Evolutionary conservation across 169 alveolate genomes (phyloP).

Genomic region (Eimeria necatrix): DNA sequence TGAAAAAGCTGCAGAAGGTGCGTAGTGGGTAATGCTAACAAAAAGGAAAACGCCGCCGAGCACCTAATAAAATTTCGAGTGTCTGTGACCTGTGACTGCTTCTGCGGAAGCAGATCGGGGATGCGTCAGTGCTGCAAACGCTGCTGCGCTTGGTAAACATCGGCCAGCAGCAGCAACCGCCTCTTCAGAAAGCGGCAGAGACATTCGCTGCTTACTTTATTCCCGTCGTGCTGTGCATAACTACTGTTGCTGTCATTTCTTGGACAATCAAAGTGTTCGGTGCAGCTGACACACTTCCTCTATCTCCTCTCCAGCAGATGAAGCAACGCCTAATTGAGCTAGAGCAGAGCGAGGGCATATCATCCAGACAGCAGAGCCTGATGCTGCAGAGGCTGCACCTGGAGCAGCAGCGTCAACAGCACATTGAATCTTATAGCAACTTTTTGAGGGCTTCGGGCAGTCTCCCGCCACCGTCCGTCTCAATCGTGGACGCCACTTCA

Average conservation of each 20-base stretch:
- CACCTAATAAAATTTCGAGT: too few relatives aligned
- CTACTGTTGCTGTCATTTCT: slow-evolving; percentile 6
- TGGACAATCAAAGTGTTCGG: slow-evolving; percentile 63
- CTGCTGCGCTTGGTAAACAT: slow-evolving; percentile 59
- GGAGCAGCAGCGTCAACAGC: slow-evolving; percentile 48
- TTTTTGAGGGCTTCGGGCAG: neutral
- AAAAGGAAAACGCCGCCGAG: too few relatives aligned
- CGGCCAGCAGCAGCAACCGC: slow-evolving; percentile 52
- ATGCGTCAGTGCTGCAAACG: slow-evolving; percentile 69
- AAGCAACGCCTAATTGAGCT: slow-evolving; percentile 43
- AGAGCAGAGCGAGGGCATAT: slow-evolving; percentile 45
- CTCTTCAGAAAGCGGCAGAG: slow-evolving; percentile 71
- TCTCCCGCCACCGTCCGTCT: neutral
- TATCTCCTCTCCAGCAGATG: slow-evolving; percentile 66
- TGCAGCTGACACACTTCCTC: slow-evolving; percentile 48
- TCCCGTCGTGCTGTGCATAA: slow-evolving; percentile 64
- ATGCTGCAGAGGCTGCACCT: slow-evolving; percentile 11
- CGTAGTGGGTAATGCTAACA: too few relatives aligned
- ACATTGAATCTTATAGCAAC: neutral
- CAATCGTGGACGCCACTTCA: neutral
- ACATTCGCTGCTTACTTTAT: slow-evolving; percentile 54
- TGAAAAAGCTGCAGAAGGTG: too few relatives aligned
- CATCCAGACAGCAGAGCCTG: slow-evolving; percentile 28
- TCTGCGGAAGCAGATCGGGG: slow-evolving; percentile 64
- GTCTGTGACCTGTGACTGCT: neutral